Evolutionary conservation across 1,284 basidiomycete genomes (phyloP).

Genomic region (Singerocomus inundabilis): DNA sequence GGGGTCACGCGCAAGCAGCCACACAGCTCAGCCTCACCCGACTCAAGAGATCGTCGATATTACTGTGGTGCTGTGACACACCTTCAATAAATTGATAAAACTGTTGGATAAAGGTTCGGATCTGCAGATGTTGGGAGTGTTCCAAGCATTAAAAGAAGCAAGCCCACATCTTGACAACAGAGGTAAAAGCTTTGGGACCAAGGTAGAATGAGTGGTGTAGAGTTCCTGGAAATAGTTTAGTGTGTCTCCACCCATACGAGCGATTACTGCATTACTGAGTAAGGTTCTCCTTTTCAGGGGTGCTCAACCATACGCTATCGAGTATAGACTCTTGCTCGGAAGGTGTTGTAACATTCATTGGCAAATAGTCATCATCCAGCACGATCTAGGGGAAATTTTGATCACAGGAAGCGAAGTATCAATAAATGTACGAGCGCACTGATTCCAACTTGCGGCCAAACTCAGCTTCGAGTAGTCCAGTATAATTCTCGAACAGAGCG

Average conservation of each 20-base stretch:
- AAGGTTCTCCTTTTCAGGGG: slow-evolving; percentile 63
- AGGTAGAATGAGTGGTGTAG: slow-evolving; percentile 78
- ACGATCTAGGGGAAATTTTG: slow-evolving; percentile 60
- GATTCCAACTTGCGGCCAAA: slow-evolving; percentile 82
- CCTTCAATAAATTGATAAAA: slow-evolving; percentile 98
- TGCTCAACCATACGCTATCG: slow-evolving; percentile 83
- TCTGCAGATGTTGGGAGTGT: slow-evolving; percentile 42
- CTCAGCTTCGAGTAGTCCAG: slow-evolving; percentile 78
- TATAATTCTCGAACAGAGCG: slow-evolving; percentile 89
- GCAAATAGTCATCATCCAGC: slow-evolving; percentile 84
- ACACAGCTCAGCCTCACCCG: slow-evolving; percentile 64
- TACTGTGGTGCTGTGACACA: slow-evolving; percentile 86
- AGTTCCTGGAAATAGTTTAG: slow-evolving; percentile 44
- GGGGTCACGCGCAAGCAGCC: background rate
- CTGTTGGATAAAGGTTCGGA: slow-evolving; percentile 90
- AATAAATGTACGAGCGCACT: slow-evolving; percentile 41
- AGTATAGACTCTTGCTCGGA: slow-evolving; percentile 78
- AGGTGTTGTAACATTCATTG: slow-evolving; percentile 80
- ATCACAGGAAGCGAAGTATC: background rate
- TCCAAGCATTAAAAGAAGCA: background rate
- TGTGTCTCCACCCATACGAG: background rate
- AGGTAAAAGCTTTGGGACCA: slow-evolving; percentile 96
- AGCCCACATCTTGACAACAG: slow-evolving; percentile 86
- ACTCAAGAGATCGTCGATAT: slow-evolving; percentile 90
- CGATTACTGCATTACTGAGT: slow-evolving; percentile 47